Percentiles rank a stretch among this genome's conserved stretches.
Evolutionary conservation across 371 early-diverging fungal species (phyloP).

Genomic region (Mortierella sp.): DNA sequence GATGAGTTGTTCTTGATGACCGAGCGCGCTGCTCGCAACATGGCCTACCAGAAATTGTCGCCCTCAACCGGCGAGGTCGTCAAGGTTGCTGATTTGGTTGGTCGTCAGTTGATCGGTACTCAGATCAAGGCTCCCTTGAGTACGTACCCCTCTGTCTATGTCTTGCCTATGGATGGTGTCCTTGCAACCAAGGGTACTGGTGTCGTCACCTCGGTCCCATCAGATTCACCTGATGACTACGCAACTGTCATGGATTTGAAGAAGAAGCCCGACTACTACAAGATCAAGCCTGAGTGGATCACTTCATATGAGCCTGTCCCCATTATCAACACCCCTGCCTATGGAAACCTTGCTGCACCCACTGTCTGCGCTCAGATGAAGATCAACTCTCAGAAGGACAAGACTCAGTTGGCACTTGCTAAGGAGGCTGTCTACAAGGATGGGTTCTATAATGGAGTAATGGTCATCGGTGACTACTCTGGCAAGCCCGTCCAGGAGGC

Average conservation of each 20-base stretch:
- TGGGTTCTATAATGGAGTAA: constrained; percentile 95
- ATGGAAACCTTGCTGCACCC: constrained; percentile 89
- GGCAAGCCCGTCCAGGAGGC: constrained; percentile 94
- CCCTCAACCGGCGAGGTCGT: constrained; percentile 72
- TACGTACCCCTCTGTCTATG: constrained; percentile 84
- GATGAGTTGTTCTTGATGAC: constrained; percentile 90
- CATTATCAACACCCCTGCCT: constrained; percentile 89
- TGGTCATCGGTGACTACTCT: constrained; percentile 85
- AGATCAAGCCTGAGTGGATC: constrained; percentile 92
- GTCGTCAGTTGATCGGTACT: constrained; percentile 89
- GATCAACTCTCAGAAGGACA: constrained; percentile 96
- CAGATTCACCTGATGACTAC: constrained; percentile 98
- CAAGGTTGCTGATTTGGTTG: constrained; percentile 84
- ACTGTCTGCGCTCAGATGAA: constrained; percentile 90
- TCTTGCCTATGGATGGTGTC: constrained; percentile 97
- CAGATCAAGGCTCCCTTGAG: constrained; percentile 93
- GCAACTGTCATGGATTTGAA: constrained; percentile 90
- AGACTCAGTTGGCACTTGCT: constrained; percentile 88
- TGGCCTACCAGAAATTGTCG: constrained; percentile 94
- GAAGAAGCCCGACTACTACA: constrained; percentile 95
- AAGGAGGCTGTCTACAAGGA: constrained; percentile 98
- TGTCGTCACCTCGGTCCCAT: constrained; percentile 98
- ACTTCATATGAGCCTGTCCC: constrained; percentile 85
- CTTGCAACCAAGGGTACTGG: constrained; percentile 97
- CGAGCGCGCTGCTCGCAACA: constrained; percentile 95